Conservation (phyloP, 495 filamentous ascomycete genomes). For the Durotheca rogersii region DNA sequence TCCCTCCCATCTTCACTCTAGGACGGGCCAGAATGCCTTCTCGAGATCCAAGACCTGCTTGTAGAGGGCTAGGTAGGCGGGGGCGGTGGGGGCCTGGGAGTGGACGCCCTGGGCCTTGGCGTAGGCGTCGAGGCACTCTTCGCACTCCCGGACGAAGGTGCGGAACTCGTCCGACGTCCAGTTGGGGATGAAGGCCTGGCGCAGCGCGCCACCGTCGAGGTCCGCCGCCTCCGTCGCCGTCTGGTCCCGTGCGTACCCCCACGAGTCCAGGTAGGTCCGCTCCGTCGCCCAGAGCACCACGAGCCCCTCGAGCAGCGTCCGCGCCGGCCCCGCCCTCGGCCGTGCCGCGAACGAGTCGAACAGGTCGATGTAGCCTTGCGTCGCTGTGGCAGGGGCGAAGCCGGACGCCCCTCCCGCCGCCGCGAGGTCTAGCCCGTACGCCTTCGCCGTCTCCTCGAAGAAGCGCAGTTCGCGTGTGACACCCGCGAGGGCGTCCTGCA, state of each 20-base stretch:
- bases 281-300: constrained; percentile 76
- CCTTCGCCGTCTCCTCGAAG: constrained; percentile 64
- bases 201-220: constrained; percentile 62
- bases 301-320: constrained; percentile 59
- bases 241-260: constrained; percentile 53
- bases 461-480: constrained; percentile 66
- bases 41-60: constrained; percentile 57
- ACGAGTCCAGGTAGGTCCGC: constrained; percentile 60
- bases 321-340: constrained; percentile 19
- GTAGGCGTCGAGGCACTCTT: constrained; percentile 41
- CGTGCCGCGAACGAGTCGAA: constrained; percentile 35
- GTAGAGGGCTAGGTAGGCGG: constrained; percentile 48
- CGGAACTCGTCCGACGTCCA: constrained; percentile 63
- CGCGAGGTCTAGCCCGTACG: constrained; percentile 59
- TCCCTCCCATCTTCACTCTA: constrained; percentile 12
- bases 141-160: constrained; percentile 57
- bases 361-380: constrained; percentile 37
- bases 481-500: constrained; percentile 61
- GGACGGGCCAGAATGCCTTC: constrained; percentile 52
- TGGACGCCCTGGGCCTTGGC: constrained; percentile 18
- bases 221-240: constrained; percentile 36
- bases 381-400: constrained; percentile 33
- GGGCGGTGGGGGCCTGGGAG: constrained; percentile 37
- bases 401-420: constrained; percentile 28
- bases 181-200: constrained; percentile 64